Evolutionary conservation across 2,329 filamentous ascomycete genomes (phyloP).

Genomic region (Sphaerulina populicola): DNA sequence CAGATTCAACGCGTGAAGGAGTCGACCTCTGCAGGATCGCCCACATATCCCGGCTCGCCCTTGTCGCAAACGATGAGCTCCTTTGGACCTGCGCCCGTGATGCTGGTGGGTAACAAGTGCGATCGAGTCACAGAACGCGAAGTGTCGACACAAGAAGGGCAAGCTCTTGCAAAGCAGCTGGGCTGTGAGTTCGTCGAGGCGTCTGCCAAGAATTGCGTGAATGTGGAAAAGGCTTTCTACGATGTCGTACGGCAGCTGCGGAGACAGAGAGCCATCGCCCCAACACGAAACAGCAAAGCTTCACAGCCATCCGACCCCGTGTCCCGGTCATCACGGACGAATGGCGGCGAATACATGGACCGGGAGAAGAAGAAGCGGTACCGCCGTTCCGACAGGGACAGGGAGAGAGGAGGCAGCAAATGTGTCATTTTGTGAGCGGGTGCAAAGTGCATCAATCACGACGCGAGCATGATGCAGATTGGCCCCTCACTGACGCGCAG

Average conservation of each 20-base stretch:
- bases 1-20: constrained; percentile 98
- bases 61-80: constrained; percentile 51
- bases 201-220: constrained; percentile 95
- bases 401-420: constrained; percentile 22
- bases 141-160: constrained; percentile 92
- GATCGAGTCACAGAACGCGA: constrained; percentile 92
- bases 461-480: constrained; percentile 1
- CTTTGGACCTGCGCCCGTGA: constrained; percentile 73
- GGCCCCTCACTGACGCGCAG: background rate
- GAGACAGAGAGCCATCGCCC: constrained; percentile 53
- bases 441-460: background rate
- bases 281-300: constrained; percentile 18
- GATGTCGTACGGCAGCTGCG: constrained; percentile 89
- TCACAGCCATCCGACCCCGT: constrained; percentile 11
- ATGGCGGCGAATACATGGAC: constrained; percentile 17
- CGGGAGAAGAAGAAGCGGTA: constrained; percentile 22
- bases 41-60: constrained; percentile 68
- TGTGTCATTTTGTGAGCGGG: constrained; percentile 26
- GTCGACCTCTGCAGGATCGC: constrained; percentile 62
- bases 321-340: constrained; percentile 13
- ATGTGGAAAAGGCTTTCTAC: constrained; percentile 97
- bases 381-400: constrained; percentile 17
- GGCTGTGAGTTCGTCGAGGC: constrained; percentile 96
- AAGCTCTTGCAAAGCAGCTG: constrained; percentile 80
- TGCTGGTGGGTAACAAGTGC: constrained; percentile 98